phyloP scores from a whole-genome alignment of 73 alveolate genomes.

The Paramecium pentaurelia region DNA sequence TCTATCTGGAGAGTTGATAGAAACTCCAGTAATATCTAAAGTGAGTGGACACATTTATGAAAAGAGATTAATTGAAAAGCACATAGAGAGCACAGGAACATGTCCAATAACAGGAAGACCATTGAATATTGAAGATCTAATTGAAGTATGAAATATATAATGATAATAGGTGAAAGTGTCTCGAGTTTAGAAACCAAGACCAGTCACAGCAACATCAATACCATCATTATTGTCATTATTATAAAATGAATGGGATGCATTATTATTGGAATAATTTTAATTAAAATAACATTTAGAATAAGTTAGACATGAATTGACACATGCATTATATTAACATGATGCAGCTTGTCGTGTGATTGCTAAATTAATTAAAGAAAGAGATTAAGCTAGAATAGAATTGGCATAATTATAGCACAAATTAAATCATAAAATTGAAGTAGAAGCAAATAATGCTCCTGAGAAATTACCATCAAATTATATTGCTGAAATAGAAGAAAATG shows the following conservation, averaged over 20 bases:
- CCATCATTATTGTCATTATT: slow-evolving; percentile 73
- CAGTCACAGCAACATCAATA: slow-evolving; percentile 66
- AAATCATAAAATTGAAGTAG: slow-evolving; percentile 24
- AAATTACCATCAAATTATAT: slow-evolving; percentile 17
- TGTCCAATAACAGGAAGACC: slow-evolving; percentile 84
- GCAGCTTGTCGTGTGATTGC: slow-evolving; percentile 88
- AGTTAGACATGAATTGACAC: slow-evolving; percentile 75
- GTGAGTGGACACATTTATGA: slow-evolving; percentile 87
- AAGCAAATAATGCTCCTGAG: slow-evolving; percentile 11
- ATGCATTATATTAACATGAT: slow-evolving; percentile 85
- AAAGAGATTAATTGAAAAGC: slow-evolving; percentile 69
- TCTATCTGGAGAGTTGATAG: slow-evolving; percentile 75
- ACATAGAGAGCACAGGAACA: slow-evolving; percentile 71
- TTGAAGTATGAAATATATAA: slow-evolving; percentile 42
- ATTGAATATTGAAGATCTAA: slow-evolving; percentile 65
- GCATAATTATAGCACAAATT: slow-evolving; percentile 41
- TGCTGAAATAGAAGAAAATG: background rate
- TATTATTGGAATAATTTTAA: slow-evolving; percentile 72
- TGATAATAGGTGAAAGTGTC: slow-evolving; percentile 43
- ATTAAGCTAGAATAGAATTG: slow-evolving; percentile 72
- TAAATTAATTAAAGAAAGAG: slow-evolving; percentile 80
- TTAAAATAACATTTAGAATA: slow-evolving; percentile 69
- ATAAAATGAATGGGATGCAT: slow-evolving; percentile 82
- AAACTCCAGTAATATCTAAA: slow-evolving; percentile 75
- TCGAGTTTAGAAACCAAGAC: slow-evolving; percentile 68